These are phyloP conservation scores for Cladosporium sp. DNA, from an alignment of 2,329 filamentous ascomycete species.

Conservation along the genomic window DNA sequence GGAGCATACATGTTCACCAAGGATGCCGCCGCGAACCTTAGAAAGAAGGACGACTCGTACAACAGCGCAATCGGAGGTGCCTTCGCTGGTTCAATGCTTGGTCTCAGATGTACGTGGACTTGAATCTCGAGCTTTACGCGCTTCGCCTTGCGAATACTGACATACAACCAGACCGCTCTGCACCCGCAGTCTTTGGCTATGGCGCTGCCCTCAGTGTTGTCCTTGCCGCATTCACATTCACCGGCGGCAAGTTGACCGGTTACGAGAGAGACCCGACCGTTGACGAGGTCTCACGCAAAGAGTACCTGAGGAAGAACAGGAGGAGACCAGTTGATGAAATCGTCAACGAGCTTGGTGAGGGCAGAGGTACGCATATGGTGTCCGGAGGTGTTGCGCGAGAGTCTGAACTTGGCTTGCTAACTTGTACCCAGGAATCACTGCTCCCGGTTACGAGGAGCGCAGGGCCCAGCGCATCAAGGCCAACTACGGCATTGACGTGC, in stretches of 20 bases:
- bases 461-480: slow-evolving; percentile 79
- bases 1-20: slow-evolving; percentile 77
- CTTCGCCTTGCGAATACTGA: slow-evolving; percentile 23
- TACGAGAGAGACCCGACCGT: slow-evolving; percentile 58
- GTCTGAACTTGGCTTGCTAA: slow-evolving; percentile 16
- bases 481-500: slow-evolving; percentile 83
- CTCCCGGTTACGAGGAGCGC: slow-evolving; percentile 81
- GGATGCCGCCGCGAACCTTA: slow-evolving; percentile 77
- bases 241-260: slow-evolving; percentile 63
- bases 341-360: slow-evolving; percentile 79
- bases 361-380: slow-evolving; percentile 64
- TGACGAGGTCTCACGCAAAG: slow-evolving; percentile 76
- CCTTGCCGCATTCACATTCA: slow-evolving; percentile 68
- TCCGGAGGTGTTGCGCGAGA: not conserved
- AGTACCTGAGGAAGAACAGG: slow-evolving; percentile 71
- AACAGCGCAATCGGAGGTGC: slow-evolving; percentile 78
- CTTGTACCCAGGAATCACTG: slow-evolving; percentile 67
- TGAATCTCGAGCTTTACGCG: not conserved
- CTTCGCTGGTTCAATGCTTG: slow-evolving; percentile 70
- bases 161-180: slow-evolving; percentile 50
- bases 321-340: slow-evolving; percentile 78
- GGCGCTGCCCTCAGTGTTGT: slow-evolving; percentile 61
- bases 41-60: slow-evolving; percentile 77
- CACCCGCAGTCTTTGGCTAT: slow-evolving; percentile 71
- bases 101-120: slow-evolving; percentile 66